Evolutionary conservation across 495 filamentous ascomycete species (phyloP).

Genomic region (Melanomma pulvis-pyrius): DNA sequence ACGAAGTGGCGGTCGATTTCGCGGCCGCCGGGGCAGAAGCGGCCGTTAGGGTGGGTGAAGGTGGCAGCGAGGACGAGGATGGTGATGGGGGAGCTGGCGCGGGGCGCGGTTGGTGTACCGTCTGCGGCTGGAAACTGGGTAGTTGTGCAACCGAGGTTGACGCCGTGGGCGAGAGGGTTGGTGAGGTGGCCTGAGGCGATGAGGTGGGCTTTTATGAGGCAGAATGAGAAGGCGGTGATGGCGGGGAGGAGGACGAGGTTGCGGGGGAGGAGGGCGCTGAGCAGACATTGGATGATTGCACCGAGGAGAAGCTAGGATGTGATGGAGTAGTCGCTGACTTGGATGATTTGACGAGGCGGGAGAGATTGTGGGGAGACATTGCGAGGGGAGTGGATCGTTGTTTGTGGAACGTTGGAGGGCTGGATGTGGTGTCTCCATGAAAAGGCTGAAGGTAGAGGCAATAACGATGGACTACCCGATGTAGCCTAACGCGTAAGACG

Average conservation of each 20-base stretch:
- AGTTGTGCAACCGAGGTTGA: background rate
- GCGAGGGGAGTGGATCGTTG: no score
- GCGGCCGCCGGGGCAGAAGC: background rate
- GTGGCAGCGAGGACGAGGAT: conserved; percentile 8
- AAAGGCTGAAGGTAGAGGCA: no score
- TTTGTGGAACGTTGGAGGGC: no score
- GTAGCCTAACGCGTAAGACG: no score
- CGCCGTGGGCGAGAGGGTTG: background rate
- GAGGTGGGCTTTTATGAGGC: background rate
- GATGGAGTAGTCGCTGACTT: background rate
- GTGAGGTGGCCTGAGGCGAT: background rate
- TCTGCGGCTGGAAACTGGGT: background rate
- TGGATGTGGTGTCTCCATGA: no score
- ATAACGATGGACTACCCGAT: no score
- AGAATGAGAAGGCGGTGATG: background rate
- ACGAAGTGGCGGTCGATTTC: background rate
- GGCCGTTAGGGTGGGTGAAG: background rate
- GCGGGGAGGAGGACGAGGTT: background rate
- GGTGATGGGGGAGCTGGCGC: background rate
- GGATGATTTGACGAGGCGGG: no score
- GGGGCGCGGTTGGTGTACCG: background rate
- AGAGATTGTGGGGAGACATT: no score
- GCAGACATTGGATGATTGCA: background rate
- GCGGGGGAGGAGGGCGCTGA: background rate
- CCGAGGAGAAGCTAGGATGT: conserved; percentile 13